A percentile compares a stretch with the other conserved stretches of the same genome.
These are phyloP conservation scores for Leishmania tarentolae DNA, from an alignment of 208 protist species.

Conservation along the genomic window DNA sequence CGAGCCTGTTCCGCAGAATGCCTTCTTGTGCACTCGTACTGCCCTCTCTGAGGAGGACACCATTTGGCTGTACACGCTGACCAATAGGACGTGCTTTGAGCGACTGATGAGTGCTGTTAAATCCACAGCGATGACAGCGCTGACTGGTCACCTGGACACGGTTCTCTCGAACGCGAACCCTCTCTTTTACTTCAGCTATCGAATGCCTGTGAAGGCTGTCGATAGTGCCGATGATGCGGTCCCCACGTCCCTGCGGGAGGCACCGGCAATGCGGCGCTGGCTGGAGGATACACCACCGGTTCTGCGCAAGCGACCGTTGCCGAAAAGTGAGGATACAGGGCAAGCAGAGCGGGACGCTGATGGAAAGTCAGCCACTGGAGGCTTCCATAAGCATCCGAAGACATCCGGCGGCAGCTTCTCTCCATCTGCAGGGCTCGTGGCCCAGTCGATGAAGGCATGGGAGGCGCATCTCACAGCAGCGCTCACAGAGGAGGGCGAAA, in stretches of 20 bases:
- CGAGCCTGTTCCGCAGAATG: constrained; percentile 17
- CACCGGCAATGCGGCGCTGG: constrained; percentile 23
- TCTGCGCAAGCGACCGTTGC: constrained; percentile 4
- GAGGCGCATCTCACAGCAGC: constrained; percentile 50
- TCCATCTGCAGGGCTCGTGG: constrained; percentile 52
- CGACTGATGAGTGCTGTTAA: constrained; percentile 21
- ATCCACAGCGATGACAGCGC: neutral
- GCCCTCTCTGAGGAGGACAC: constrained; percentile 46
- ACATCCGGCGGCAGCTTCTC: constrained; percentile 6
- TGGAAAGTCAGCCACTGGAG: neutral
- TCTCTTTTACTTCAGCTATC: constrained; percentile 28
- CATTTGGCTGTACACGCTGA: constrained; percentile 54
- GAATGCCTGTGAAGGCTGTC: constrained; percentile 14
- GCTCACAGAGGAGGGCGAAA: constrained; percentile 70
- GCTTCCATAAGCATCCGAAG: constrained; percentile 33
- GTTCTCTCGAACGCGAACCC: constrained; percentile 22
- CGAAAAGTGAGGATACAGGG: neutral
- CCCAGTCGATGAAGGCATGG: constrained; percentile 67
- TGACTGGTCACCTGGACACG: constrained; percentile 27
- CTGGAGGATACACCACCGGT: neutral
- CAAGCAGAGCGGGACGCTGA: neutral
- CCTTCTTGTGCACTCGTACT: constrained; percentile 38
- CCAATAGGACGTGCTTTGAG: constrained; percentile 54
- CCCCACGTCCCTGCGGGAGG: neutral
- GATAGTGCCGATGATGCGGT: neutral